Conservation (phyloP, 1,284 basidiomycete genomes). For the Fereydounia khargensis region DNA sequence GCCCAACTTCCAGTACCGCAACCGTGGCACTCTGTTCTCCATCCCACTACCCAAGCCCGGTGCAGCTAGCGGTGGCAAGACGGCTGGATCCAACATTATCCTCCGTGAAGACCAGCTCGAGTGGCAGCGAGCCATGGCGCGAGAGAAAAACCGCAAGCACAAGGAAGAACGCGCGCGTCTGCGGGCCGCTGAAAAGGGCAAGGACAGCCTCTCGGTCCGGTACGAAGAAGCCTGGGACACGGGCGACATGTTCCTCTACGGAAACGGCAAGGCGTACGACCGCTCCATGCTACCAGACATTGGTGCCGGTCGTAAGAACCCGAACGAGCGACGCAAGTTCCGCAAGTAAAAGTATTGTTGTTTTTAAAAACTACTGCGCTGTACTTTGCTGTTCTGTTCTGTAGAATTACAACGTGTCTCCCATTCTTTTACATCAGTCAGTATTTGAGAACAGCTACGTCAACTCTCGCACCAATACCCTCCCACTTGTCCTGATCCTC, state of each 20-base stretch:
- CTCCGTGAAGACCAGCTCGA: constrained; percentile 55
- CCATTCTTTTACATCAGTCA: too few relatives aligned
- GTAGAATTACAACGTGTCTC: too few relatives aligned
- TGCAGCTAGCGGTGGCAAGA: constrained; percentile 37
- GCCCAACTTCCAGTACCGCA: constrained; percentile 77
- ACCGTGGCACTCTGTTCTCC: constrained; percentile 87
- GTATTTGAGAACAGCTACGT: constrained; percentile 19
- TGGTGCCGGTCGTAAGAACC: constrained; percentile 53
- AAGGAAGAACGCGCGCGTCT: constrained; percentile 40
- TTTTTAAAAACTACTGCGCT: too few relatives aligned
- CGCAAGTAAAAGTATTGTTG: constrained; percentile 15
- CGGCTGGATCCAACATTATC: constrained; percentile 40
- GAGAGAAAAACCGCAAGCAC: constrained; percentile 37
- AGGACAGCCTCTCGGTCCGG: constrained; percentile 44
- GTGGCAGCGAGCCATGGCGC: constrained; percentile 49
- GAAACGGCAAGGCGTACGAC: constrained; percentile 15
- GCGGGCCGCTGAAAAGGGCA: constrained; percentile 36
- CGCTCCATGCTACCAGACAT: constrained; percentile 44
- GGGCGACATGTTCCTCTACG: constrained; percentile 43
- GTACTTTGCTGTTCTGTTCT: too few relatives aligned
- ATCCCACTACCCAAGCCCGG: constrained; percentile 90
- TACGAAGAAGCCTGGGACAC: constrained; percentile 54
- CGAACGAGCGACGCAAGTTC: constrained; percentile 40
- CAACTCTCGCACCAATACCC: constrained; percentile 22
- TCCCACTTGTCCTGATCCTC: constrained; percentile 14